Base-by-base conservation (phyloP, 306 rosid genomes). In the Vachellia pachyceras region DNA sequence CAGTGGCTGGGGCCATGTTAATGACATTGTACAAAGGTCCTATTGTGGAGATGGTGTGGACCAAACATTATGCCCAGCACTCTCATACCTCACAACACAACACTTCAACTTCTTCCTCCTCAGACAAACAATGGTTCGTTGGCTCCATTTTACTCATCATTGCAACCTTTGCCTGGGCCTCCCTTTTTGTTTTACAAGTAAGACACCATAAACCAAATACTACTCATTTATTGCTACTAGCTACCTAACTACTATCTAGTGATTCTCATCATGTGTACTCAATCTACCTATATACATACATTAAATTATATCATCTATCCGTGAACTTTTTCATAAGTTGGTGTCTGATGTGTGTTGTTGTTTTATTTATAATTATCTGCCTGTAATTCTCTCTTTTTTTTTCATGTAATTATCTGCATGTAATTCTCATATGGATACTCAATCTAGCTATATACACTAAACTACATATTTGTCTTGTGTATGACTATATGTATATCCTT, bases 1-100 rank as follows among this genome's bases (percentile, higher is more conserved):
- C 98, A 4, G 97, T 94, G 68, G 94, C 83, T 18, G 98, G 97
- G 55, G 98, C 97, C 50, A 87, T 92, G 97, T 4, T 92, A 79
- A 94, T 94, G 98, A 94, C 97, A 29, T 69, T 94, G 35, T 94
- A 94, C 88, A 92, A 88, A 85, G 98, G 98, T 0, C 94, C 97
- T 8, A 39, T 85, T n/a, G 68, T 94, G 46, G 86, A 88, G 77
- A 76, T 94, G 89, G 8, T 85, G 47, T 91, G 98, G 97, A 82
- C 90, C 41, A 87, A 84, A 67, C 60, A 91, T 29, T 29, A 29
- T 57, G 73, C 76, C 68, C 83, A 17, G 14, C 7, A 13, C 39
- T 40, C 66, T 69, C 73, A 87, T 22, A 61, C 40, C 8, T 73
- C 2, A n/a, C 4, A 17, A 60, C 35, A 79, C 84, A 25, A 66